phyloP scores from a whole-genome alignment of 2,329 filamentous ascomycete genomes.

The Pseudogymnoascus sp. region DNA sequence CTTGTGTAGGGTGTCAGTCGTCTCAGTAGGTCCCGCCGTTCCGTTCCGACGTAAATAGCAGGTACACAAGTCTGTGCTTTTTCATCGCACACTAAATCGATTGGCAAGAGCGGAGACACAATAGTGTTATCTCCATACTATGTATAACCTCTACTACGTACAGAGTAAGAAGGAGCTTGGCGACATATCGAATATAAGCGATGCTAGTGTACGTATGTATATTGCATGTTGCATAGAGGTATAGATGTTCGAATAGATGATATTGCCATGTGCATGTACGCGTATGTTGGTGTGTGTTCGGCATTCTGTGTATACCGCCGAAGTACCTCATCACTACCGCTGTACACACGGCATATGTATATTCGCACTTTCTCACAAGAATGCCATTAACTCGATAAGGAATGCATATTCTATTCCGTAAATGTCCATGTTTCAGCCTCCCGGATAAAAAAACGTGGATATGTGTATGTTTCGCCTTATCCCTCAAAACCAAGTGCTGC shows the following conservation, averaged over 20 bases:
- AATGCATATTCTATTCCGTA: not conserved
- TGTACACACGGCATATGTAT: not conserved
- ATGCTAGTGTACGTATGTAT: not conserved
- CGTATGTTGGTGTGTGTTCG: not conserved
- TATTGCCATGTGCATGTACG: not conserved
- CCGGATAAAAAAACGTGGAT: not conserved
- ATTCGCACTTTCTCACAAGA: not conserved
- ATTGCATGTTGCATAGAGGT: not conserved
- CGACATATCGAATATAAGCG: not conserved
- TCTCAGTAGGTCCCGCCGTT: not conserved
- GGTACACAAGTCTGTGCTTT: not conserved
- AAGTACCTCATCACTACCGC: not conserved
- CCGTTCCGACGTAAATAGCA: not conserved
- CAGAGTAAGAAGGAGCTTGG: not conserved
- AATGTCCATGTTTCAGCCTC: not conserved
- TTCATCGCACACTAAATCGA: not conserved
- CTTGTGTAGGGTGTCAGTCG: not conserved
- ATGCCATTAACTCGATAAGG: not conserved
- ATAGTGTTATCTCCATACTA: not conserved
- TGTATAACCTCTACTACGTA: not conserved
- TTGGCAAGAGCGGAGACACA: not conserved
- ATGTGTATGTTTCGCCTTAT: not conserved
- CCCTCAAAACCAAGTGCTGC: not conserved
- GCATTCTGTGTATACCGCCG: not conserved
- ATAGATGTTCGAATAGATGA: not conserved